phyloP scores from a whole-genome alignment of 768 basidiomycete species.

The Leccinum longicurvipes region DNA sequence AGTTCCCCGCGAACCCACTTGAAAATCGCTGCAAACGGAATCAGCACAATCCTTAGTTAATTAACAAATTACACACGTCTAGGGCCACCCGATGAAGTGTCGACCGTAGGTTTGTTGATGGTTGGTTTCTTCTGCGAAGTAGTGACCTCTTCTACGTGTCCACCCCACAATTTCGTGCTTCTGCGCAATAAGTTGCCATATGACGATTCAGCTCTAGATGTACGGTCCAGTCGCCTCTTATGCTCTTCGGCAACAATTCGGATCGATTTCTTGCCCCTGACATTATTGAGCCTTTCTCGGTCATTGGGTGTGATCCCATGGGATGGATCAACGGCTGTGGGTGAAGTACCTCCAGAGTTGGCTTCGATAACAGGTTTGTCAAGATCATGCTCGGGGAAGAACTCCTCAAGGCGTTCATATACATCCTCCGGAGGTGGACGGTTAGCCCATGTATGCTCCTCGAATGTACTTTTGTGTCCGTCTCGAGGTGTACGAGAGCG shows the following conservation, averaged over 20 bases:
- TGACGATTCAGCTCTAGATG: constrained; percentile 55
- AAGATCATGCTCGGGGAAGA: constrained; percentile 94
- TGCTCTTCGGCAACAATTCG: constrained; percentile 88
- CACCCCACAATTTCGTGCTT: constrained; percentile 96
- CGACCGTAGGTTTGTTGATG: constrained; percentile 43
- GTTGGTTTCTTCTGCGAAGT: constrained; percentile 59
- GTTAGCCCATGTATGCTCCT: constrained; percentile 79
- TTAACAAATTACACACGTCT: constrained; percentile 52
- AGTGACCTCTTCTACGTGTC: constrained; percentile 88
- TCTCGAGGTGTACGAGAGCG: constrained; percentile 29
- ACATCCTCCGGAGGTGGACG: constrained; percentile 92
- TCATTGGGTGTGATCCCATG: constrained; percentile 36
- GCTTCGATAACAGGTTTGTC: constrained; percentile 95
- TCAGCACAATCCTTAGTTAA: constrained; percentile 15
- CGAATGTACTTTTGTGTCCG: constrained; percentile 48
- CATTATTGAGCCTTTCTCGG: constrained; percentile 39
- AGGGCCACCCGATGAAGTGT: constrained; percentile 61
- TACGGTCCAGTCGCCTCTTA: constrained; percentile 71
- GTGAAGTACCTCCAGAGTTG: constrained; percentile 73
- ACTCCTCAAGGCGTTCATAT: constrained; percentile 87
- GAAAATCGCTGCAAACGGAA: constrained; percentile 64
- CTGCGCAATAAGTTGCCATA: constrained; percentile 60
- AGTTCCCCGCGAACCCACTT: constrained; percentile 98
- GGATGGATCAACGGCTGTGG: constrained; percentile 56
- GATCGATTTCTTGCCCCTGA: constrained; percentile 84